Percentiles rank a stretch among this genome's conserved stretches.
These are phyloP conservation scores for Metschnikowia hibisci DNA, from an alignment of 805 yeast genomes.

Conservation along the genomic window DNA sequence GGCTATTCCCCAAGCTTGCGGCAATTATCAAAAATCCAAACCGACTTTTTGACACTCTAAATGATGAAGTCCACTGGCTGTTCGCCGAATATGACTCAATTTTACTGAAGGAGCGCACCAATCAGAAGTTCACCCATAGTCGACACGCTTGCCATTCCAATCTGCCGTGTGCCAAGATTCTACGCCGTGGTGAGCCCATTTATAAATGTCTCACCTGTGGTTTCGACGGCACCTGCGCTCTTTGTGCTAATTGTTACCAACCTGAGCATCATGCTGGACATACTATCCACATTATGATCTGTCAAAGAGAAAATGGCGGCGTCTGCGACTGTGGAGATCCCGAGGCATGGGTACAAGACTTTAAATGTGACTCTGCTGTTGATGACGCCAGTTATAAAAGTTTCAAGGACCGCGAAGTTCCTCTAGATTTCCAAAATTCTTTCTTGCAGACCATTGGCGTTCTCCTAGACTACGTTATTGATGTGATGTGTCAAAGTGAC, in stretches of 20 bases:
- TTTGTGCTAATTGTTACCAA: conserved; percentile 74
- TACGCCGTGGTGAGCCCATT: conserved; percentile 76
- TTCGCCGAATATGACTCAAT: conserved; percentile 26
- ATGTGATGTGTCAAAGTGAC: conserved; percentile 51
- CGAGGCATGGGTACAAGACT: conserved; percentile 67
- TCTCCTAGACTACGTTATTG: conserved; percentile 56
- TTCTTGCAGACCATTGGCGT: conserved; percentile 42
- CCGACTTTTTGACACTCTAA: conserved; percentile 13
- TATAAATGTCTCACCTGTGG: conserved; percentile 75
- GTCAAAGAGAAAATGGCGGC: conserved; percentile 69
- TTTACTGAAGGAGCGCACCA: conserved; percentile 12
- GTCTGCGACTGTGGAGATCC: conserved; percentile 89
- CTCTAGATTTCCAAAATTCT: conserved; percentile 40
- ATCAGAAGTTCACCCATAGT: conserved; percentile 21
- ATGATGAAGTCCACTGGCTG: conserved; percentile 30
- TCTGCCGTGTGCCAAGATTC: conserved; percentile 70
- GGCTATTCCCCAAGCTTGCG: conserved; percentile 36
- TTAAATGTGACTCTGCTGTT: conserved; percentile 43
- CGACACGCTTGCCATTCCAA: conserved; percentile 49
- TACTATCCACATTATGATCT: conserved; percentile 58
- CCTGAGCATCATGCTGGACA: conserved; percentile 71
- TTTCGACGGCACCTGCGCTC: conserved; percentile 76
- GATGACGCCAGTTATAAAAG: conserved; percentile 17
- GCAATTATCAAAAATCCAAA: conserved; percentile 2
- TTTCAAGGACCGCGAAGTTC: conserved; percentile 24